phyloP scores from a whole-genome alignment of 2,329 filamentous ascomycete genomes.

The Lachnellula subtilissima region DNA sequence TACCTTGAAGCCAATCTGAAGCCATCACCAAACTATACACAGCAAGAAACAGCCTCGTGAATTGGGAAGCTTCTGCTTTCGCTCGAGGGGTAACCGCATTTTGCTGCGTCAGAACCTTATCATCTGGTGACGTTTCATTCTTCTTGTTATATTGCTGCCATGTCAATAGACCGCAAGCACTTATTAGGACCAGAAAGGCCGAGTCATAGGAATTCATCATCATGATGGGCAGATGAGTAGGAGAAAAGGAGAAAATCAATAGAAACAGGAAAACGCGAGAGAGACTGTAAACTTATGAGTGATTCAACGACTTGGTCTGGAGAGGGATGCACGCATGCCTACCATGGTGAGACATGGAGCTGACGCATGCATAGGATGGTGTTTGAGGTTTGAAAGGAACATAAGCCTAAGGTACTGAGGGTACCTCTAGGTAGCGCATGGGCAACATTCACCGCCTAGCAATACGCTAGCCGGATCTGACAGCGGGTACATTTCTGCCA shows the following conservation, averaged over 20 bases:
- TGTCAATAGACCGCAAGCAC: constrained; percentile 23
- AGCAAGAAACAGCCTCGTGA: constrained; percentile 33
- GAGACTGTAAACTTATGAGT: too few species aligned
- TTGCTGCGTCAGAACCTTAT: constrained; percentile 13
- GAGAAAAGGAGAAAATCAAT: background rate
- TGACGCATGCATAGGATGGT: too few species aligned
- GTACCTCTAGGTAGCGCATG: too few species aligned
- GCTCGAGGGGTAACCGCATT: constrained; percentile 19
- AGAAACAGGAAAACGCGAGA: background rate
- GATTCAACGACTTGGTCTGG: too few species aligned
- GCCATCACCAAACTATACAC: constrained; percentile 47
- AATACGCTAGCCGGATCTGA: too few species aligned
- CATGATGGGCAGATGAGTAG: background rate
- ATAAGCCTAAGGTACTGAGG: too few species aligned
- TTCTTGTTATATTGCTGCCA: constrained; percentile 25
- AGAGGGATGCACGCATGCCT: too few species aligned
- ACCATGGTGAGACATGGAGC: too few species aligned
- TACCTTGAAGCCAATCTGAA: constrained; percentile 49
- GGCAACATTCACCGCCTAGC: too few species aligned
- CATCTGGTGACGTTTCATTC: constrained; percentile 12
- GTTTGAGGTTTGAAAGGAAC: too few species aligned
- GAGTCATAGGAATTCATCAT: constrained; percentile 26
- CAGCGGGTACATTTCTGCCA: too few species aligned
- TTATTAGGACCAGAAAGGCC: constrained; percentile 24
- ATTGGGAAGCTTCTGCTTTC: constrained; percentile 25